A percentile compares a stretch with the other conserved stretches of the same genome.
Conservation (phyloP, 2,329 filamentous ascomycete species). For the Ophiostoma sp. region DNA sequence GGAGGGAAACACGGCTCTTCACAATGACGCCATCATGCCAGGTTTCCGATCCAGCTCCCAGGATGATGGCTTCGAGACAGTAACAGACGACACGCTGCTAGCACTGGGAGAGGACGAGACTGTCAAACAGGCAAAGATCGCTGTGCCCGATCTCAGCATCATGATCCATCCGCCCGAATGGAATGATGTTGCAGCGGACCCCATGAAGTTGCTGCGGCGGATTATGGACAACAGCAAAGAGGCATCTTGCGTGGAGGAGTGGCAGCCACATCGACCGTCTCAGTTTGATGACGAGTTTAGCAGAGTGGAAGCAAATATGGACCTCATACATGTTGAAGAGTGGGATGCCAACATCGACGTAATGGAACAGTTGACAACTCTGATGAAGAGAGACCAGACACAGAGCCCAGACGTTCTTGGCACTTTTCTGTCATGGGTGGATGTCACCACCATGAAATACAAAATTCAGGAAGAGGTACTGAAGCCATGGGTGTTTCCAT, state of each 20-base stretch:
- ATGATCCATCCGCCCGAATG: not conserved
- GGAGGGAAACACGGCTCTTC: no score
- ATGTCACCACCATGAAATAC: not conserved
- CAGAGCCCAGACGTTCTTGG: not conserved
- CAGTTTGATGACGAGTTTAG: not conserved
- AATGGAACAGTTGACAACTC: not conserved
- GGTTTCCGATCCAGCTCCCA: not conserved
- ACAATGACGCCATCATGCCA: not conserved
- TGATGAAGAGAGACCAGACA: not conserved
- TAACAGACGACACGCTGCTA: constrained; percentile 5
- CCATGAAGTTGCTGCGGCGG: constrained; percentile 13
- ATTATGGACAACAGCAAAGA: not conserved
- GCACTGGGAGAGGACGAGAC: constrained; percentile 3
- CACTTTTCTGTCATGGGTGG: not conserved
- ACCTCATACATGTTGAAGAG: not conserved
- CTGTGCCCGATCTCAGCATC: not conserved
- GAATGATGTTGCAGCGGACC: not conserved
- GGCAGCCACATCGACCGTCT: not conserved
- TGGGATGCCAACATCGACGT: not conserved
- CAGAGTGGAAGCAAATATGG: not conserved
- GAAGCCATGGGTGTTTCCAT: not conserved
- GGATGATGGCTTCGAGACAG: not conserved
- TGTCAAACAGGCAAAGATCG: constrained; percentile 19
- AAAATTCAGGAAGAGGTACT: not conserved
- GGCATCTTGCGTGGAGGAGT: not conserved